Evolutionary conservation across 495 filamentous ascomycete genomes (phyloP), one percentile per base, ranked within the genome.

Genomic region (Halenospora varia): DNA sequence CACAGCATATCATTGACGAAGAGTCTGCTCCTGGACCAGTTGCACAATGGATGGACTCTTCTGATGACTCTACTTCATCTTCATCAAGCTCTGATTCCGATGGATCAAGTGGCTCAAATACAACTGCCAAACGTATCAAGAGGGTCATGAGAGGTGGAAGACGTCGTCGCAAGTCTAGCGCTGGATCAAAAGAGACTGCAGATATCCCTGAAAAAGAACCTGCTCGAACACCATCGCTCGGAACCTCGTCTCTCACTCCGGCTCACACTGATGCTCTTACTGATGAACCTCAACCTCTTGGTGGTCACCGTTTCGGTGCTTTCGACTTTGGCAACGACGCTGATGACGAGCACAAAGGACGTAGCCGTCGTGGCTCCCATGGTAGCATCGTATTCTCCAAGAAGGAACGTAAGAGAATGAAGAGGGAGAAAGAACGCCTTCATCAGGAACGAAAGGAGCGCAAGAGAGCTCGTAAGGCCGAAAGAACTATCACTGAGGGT

Each of bases 1-100:
- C 92, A 11, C 90, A 96, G 66, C 83, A 88, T 57, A 86, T 93
- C 47, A 92, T 96, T 58, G 92, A 96, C 58, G 88, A 93, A 67
- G 89, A 94, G 65, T 85, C 88, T 0, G 86, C 88, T 48, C 92
- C 92, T 2, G 92, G 92, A 55, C 81, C 93, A 0, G 75, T 92
- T n/a, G 87, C 87, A 9, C 86, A 88, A 23, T 88, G 92, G 64
- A 77, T 96, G 68, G 83, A 89, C 61, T 81, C 82, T 18, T 88
- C 87, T 61, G 88, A 85, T 1, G 73, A 80, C 51, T 76, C 79
- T 56, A 76, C 80, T 10, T 74, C 66, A 66, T 77, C 64, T n/a
- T 87, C 81, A 15, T 88, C 82, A 20, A 80, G 81, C 29, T 84
- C 81, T 45, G 85, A 87, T 56, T 86, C 83, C 0, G 86, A 86